Conservation (phyloP, 768 basidiomycete genomes). For the Pleurotus cornucopiae region DNA sequence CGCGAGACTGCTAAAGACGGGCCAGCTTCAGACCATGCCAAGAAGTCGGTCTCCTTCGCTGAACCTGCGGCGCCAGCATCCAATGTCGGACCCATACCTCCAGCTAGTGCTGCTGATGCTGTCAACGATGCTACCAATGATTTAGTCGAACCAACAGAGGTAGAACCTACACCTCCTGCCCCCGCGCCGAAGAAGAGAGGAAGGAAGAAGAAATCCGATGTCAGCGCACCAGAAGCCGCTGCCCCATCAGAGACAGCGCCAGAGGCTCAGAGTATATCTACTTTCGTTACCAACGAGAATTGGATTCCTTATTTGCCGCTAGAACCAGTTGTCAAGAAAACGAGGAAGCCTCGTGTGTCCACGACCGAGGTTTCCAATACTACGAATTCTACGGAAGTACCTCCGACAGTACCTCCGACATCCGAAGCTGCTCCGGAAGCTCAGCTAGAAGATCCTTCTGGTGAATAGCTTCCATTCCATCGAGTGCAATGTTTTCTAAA, state of each 20-base stretch:
- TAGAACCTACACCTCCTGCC: not conserved
- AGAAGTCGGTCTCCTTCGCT: too few relatives aligned
- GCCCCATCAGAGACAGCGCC: not conserved
- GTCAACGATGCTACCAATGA: not conserved
- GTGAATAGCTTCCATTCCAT: too few relatives aligned
- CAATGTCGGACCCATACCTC: not conserved
- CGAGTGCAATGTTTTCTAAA: too few relatives aligned
- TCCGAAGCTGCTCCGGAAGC: too few relatives aligned
- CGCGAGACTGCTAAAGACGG: not conserved
- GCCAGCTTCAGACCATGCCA: not conserved
- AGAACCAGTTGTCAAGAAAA: too few relatives aligned
- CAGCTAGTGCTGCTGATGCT: not conserved
- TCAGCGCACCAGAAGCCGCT: not conserved
- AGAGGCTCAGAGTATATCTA: not conserved
- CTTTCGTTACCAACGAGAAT: too few relatives aligned
- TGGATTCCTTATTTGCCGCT: too few relatives aligned
- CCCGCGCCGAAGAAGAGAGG: conserved; percentile 9
- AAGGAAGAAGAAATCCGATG: conserved; percentile 15
- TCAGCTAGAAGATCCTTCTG: too few relatives aligned
- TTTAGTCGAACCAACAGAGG: not conserved
- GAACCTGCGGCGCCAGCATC: not conserved
- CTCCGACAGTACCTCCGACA: too few relatives aligned
- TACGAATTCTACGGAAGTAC: too few relatives aligned
- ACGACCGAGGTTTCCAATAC: too few relatives aligned
- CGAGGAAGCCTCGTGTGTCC: too few relatives aligned